These are phyloP conservation scores for Chenopodium album DNA, from an alignment of 148 eudicot genomes.

Conservation along the genomic window DNA sequence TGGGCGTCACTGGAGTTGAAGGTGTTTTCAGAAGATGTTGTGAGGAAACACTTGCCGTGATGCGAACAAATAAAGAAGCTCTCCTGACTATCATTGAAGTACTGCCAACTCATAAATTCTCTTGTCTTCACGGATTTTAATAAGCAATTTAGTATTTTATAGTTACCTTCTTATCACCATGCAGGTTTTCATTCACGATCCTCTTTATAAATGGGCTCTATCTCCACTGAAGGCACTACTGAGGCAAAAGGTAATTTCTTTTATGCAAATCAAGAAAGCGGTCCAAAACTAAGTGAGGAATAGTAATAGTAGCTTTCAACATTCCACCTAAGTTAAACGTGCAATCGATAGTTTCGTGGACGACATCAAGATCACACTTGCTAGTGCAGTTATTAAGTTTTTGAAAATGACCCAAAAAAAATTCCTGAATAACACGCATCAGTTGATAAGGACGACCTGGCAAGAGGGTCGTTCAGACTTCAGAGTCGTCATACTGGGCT, in stretches of 20 bases:
- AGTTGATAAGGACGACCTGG: not conserved
- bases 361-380: not conserved
- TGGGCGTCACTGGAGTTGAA: slow-evolving; percentile 97
- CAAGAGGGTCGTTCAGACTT: not conserved
- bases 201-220: slow-evolving; percentile 96
- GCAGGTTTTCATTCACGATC: slow-evolving; percentile 99
- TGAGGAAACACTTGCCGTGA: slow-evolving; percentile 90
- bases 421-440: not conserved
- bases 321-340: not conserved
- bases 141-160: not conserved
- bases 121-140: not conserved
- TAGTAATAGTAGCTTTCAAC: not conserved
- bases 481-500: not conserved
- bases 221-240: slow-evolving; percentile 95
- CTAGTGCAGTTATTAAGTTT: not conserved
- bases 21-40: slow-evolving; percentile 98
- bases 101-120: slow-evolving; percentile 15
- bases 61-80: slow-evolving; percentile 98
- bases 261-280: slow-evolving; percentile 6
- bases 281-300: not conserved
- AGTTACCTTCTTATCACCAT: slow-evolving; percentile 9
- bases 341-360: not conserved
- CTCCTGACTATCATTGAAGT: slow-evolving; percentile 93
- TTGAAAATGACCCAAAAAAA: not conserved
- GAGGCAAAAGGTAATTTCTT: slow-evolving; percentile 75